A percentile compares a stretch with the other conserved stretches of the same genome.
phyloP scores from a whole-genome alignment of 371 early-diverging fungal genomes.

The Mortierella sp. region DNA sequence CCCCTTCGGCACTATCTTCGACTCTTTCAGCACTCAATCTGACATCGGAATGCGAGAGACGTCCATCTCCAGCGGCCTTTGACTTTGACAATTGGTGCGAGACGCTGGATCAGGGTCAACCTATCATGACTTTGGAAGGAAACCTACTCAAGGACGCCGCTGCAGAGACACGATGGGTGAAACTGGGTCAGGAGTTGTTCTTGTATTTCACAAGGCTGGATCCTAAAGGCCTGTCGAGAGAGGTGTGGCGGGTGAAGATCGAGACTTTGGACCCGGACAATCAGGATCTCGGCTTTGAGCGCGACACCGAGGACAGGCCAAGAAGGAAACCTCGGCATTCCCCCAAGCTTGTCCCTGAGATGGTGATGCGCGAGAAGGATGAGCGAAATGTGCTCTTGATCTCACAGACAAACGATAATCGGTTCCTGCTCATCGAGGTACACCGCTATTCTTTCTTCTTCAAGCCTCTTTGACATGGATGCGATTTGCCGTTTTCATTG shows the following conservation, averaged over 20 bases:
- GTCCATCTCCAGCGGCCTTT: neutral
- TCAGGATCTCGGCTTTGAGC: neutral
- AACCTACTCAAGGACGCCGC: constrained; percentile 58
- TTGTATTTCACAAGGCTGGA: constrained; percentile 62
- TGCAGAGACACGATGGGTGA: constrained; percentile 56
- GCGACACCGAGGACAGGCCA: neutral
- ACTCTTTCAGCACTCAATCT: neutral
- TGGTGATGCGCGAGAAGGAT: constrained; percentile 63
- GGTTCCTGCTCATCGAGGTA: constrained; percentile 50
- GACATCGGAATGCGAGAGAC: neutral
- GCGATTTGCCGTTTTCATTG: too few species aligned
- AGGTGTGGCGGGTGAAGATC: constrained; percentile 49
- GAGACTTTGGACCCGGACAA: constrained; percentile 3
- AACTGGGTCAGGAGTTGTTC: constrained; percentile 35
- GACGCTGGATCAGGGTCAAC: neutral
- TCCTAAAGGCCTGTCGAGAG: constrained; percentile 58
- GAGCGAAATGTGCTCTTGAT: constrained; percentile 46
- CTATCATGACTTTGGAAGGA: neutral
- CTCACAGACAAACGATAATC: constrained; percentile 36
- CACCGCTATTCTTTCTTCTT: too few species aligned
- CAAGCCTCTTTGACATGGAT: too few species aligned
- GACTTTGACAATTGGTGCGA: neutral
- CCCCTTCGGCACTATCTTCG: neutral
- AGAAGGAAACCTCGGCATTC: neutral
- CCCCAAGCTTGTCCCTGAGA: constrained; percentile 26